Conservation (phyloP, 1,284 basidiomycete genomes). For the Tilletia indica region DNA sequence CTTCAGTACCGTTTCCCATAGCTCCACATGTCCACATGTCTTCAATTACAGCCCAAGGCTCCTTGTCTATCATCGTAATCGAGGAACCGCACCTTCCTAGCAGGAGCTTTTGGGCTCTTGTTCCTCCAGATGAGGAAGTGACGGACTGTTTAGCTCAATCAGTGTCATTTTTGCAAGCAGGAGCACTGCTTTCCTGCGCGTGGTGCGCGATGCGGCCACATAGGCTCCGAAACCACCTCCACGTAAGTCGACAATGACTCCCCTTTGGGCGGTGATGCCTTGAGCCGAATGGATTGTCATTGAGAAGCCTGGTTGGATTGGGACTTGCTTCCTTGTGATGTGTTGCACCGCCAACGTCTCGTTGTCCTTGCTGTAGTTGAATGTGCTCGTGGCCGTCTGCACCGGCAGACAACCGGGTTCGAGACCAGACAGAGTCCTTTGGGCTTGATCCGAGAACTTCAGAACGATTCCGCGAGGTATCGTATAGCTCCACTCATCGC, state of each 20-base stretch:
- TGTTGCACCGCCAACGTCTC: not conserved
- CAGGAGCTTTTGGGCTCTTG: no score
- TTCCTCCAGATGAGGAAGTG: no score
- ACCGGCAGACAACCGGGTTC: not conserved
- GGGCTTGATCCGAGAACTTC: not conserved
- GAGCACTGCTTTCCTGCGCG: not conserved
- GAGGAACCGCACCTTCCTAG: no score
- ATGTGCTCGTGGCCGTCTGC: not conserved
- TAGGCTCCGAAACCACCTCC: not conserved
- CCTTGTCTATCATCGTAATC: no score
- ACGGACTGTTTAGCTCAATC: no score
- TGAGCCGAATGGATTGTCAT: constrained; percentile 10
- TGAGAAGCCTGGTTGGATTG: not conserved
- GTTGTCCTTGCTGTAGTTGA: not conserved
- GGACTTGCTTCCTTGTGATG: not conserved
- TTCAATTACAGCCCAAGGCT: no score
- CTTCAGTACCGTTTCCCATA: no score
- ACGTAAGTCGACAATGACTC: not conserved
- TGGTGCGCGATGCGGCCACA: not conserved
- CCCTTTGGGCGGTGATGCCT: not conserved
- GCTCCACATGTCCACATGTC: no score
- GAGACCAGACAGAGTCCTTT: not conserved
- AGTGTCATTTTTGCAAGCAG: no score
- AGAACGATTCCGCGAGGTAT: not conserved
- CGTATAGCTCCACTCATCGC: not conserved